phyloP scores from a whole-genome alignment of 164 flowering plant species.

The Aristolochia californica region DNA sequence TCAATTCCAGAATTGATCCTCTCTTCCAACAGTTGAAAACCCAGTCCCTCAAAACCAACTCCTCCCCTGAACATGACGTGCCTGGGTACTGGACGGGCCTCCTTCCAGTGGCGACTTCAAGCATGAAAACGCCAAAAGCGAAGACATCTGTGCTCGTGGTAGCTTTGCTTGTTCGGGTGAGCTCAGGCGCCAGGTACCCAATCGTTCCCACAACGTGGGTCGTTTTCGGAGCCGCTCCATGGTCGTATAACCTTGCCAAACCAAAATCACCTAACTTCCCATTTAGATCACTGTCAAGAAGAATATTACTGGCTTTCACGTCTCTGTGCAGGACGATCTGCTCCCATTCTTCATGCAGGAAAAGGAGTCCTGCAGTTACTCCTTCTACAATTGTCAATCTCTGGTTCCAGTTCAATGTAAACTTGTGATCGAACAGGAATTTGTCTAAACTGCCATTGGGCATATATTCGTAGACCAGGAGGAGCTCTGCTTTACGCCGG shows the following conservation, averaged over 20 bases:
- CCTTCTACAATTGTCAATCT: slow-evolving; percentile 22
- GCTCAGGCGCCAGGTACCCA: slow-evolving; percentile 11
- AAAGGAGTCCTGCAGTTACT: slow-evolving; percentile 8
- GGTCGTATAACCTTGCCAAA: slow-evolving; percentile 9
- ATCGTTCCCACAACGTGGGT: slow-evolving; percentile 10
- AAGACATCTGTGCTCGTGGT: slow-evolving; percentile 7
- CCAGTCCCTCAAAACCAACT: slow-evolving; percentile 7
- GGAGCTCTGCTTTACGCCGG: slow-evolving; percentile 37
- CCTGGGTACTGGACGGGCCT: slow-evolving; percentile 4
- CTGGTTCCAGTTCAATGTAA: slow-evolving; percentile 45
- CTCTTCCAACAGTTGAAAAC: slow-evolving; percentile 3
- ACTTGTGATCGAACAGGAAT: slow-evolving; percentile 31
- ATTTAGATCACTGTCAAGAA: slow-evolving; percentile 5
- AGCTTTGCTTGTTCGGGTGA: not conserved
- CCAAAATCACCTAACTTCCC: slow-evolving; percentile 11
- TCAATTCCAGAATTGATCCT: slow-evolving; percentile 16
- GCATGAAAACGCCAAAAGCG: slow-evolving; percentile 8
- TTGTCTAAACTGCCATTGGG: slow-evolving; percentile 74
- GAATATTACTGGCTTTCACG: slow-evolving; percentile 13
- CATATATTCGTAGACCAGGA: slow-evolving; percentile 71
- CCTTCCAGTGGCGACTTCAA: slow-evolving; percentile 13
- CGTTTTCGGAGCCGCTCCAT: slow-evolving; percentile 7
- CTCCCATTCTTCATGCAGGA: slow-evolving; percentile 12
- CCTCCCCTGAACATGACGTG: slow-evolving; percentile 1
- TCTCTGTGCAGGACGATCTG: slow-evolving; percentile 12